Conservation (phyloP, 1,139 yeast species). For the Kodamaea derodonti region DNA sequence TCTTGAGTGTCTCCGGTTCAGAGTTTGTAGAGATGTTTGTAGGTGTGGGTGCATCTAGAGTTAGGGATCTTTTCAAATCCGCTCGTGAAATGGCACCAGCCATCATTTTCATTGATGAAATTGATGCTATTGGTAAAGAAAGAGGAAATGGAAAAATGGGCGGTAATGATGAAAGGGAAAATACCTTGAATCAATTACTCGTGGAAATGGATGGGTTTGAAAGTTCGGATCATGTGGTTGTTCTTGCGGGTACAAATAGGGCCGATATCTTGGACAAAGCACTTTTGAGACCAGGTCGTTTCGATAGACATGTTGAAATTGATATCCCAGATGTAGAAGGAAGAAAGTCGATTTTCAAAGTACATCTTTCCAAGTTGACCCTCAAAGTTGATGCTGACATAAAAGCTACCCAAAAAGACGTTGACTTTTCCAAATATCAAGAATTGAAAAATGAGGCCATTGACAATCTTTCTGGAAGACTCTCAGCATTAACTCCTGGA, state of each 20-base stretch:
- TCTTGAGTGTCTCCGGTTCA: constrained; percentile 77
- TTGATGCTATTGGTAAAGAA: constrained; percentile 81
- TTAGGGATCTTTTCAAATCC: constrained; percentile 73
- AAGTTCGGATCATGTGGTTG: constrained; percentile 71
- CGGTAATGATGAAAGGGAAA: constrained; percentile 80
- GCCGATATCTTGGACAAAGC: constrained; percentile 78
- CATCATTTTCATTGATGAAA: constrained; percentile 76
- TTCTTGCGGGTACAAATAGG: constrained; percentile 79
- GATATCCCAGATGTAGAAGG: constrained; percentile 79
- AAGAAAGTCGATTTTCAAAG: constrained; percentile 69
- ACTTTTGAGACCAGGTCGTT: constrained; percentile 78
- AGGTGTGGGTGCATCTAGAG: constrained; percentile 81
- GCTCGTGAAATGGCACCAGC: constrained; percentile 82
- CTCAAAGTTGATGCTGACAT: constrained; percentile 40
- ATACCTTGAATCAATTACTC: constrained; percentile 70
- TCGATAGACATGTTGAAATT: constrained; percentile 70
- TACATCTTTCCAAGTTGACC: constrained; percentile 58
- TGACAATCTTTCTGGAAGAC: constrained; percentile 62
- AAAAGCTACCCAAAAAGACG: constrained; percentile 34
- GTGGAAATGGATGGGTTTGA: constrained; percentile 88
- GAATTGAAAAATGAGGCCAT: constrained; percentile 46
- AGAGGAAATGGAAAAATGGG: constrained; percentile 56
- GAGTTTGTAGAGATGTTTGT: constrained; percentile 82
- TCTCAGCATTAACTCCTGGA: constrained; percentile 79
- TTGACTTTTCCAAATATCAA: constrained; percentile 43